Evolutionary conservation across 805 yeast genomes (phyloP).

Genomic region (Wickerhamomyces bisporus): DNA sequence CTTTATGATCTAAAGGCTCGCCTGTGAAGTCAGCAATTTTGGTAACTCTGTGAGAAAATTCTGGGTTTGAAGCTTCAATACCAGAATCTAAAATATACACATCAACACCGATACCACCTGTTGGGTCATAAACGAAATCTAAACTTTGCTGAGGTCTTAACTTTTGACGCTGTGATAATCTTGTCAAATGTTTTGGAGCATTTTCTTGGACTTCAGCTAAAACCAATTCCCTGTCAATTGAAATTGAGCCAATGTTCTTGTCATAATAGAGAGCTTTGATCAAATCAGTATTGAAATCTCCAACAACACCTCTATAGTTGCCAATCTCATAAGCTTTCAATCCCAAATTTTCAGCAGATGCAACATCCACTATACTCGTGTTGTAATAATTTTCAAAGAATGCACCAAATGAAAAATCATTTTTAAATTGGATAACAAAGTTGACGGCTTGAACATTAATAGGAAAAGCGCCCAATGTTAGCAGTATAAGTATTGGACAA

Average conservation of each 20-base stretch:
- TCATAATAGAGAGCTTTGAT: conserved; percentile 31
- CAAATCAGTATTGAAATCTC: conserved; percentile 29
- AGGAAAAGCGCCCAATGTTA: conserved; percentile 1
- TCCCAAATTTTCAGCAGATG: conserved; percentile 11
- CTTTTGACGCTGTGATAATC: conserved; percentile 31
- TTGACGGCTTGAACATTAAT: conserved; percentile 6
- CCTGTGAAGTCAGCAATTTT: conserved; percentile 41
- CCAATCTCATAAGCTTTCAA: conserved; percentile 26
- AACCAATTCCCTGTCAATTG: conserved; percentile 30
- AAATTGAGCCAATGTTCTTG: conserved; percentile 29
- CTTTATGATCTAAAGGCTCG: conserved; percentile 22
- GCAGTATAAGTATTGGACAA: no score
- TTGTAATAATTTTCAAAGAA: conserved; percentile 16
- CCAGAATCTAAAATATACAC: conserved; percentile 37
- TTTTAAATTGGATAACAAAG: conserved; percentile 25
- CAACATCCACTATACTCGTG: conserved; percentile 5
- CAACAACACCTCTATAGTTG: conserved; percentile 29
- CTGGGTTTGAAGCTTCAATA: conserved; percentile 33
- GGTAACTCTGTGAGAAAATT: conserved; percentile 38
- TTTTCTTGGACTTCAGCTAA: conserved; percentile 34
- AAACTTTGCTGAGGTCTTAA: conserved; percentile 23
- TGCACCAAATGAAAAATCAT: conserved; percentile 13
- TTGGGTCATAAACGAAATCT: conserved; percentile 37
- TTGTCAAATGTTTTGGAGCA: conserved; percentile 39
- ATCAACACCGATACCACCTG: conserved; percentile 36